These are phyloP conservation scores for Starmerella khaoyaiensis DNA, from an alignment of 805 yeast genomes.

Conservation along the genomic window DNA sequence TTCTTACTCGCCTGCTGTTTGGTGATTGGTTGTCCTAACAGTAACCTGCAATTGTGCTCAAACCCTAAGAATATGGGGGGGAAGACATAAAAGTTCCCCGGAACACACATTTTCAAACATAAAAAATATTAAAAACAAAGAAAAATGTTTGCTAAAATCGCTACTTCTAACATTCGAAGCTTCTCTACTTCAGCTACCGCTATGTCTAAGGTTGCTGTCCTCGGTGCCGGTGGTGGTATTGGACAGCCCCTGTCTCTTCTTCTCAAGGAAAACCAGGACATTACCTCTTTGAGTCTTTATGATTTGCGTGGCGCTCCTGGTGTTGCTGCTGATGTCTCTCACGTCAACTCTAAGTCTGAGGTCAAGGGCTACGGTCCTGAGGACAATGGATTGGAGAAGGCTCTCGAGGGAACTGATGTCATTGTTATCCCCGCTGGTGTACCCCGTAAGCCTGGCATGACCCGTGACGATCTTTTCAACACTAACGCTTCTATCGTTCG, in stretches of 20 bases:
- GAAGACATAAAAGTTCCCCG: too few species aligned
- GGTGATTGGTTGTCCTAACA: too few species aligned
- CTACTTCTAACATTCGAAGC: conserved; percentile 17
- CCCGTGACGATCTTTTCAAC: conserved; percentile 92
- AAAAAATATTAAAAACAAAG: too few species aligned
- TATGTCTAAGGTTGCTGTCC: conserved; percentile 57
- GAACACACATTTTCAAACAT: too few species aligned
- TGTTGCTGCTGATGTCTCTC: conserved; percentile 92
- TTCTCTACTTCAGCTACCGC: conserved; percentile 24
- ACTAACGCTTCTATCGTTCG: conserved; percentile 93
- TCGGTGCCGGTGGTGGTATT: conserved; percentile 96
- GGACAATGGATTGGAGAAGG: conserved; percentile 52
- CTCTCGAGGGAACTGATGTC: conserved; percentile 58
- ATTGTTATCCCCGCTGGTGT: conserved; percentile 95
- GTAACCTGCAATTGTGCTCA: too few species aligned
- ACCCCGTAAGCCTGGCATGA: conserved; percentile 98
- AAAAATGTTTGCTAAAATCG: conserved; percentile 13
- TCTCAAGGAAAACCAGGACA: conserved; percentile 77
- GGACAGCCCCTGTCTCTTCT: conserved; percentile 80
- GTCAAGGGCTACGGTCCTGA: conserved; percentile 85
- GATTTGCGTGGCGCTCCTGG: conserved; percentile 91
- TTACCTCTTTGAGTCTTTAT: conserved; percentile 72
- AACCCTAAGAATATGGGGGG: too few species aligned
- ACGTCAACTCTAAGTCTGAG: conserved; percentile 80
- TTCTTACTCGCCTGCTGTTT: too few species aligned